A percentile compares a stretch with the other conserved stretches of the same genome.
phyloP scores from a whole-genome alignment of 148 eudicot genomes.

The Rhododendron kiyosumense region DNA sequence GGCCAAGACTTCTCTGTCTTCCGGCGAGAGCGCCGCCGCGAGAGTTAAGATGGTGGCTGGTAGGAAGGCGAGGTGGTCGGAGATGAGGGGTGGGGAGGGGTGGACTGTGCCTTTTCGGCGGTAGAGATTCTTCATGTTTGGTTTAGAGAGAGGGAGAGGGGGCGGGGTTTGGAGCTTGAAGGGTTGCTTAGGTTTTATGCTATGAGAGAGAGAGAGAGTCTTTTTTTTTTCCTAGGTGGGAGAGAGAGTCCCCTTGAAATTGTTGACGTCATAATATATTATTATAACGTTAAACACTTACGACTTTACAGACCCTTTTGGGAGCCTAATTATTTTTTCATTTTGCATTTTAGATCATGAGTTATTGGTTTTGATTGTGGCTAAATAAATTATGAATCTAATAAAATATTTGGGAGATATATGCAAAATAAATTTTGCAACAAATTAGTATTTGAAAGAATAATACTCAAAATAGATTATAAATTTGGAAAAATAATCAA shows the following conservation, averaged over 20 bases:
- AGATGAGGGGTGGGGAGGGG: slow-evolving; percentile 52
- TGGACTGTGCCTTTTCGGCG: slow-evolving; percentile 58
- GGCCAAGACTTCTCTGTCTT: slow-evolving; percentile 60
- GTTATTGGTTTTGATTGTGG: no score
- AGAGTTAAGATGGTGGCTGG: slow-evolving; percentile 70
- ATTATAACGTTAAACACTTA: no score
- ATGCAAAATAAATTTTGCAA: no score
- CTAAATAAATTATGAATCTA: no score
- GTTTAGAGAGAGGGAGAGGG: neutral
- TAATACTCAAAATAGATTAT: no score
- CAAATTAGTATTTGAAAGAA: no score
- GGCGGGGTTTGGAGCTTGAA: neutral
- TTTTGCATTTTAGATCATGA: no score
- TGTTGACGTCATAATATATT: neutral
- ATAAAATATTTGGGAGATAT: no score
- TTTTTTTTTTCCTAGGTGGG: neutral
- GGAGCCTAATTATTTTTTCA: no score
- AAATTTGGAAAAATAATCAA: no score
- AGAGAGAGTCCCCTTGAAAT: neutral
- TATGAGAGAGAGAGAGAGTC: neutral
- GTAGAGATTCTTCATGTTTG: slow-evolving; percentile 63
- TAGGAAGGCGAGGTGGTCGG: slow-evolving; percentile 47
- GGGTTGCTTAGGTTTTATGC: slow-evolving; percentile 7
- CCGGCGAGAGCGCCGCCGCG: slow-evolving; percentile 49
- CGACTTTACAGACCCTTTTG: fast-evolving